Evolutionary conservation across 352 stramenopile species (phyloP).

Genomic region (Globisporangium uncinulatum): DNA sequence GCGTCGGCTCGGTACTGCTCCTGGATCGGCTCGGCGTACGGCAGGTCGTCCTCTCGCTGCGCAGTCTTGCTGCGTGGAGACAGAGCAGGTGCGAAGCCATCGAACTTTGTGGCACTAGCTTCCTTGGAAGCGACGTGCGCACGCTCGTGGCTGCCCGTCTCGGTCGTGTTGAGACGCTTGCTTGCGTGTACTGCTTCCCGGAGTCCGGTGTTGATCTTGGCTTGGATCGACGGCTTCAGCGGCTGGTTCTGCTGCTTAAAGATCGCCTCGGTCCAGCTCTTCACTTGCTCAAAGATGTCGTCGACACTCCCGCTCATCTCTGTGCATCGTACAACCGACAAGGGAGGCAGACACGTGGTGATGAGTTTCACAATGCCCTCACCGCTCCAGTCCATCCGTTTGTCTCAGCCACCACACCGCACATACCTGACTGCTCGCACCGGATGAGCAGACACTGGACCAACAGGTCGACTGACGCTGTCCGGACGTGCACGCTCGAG

Average conservation of each 20-base stretch:
- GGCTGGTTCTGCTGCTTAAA: conserved; percentile 67
- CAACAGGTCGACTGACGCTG: conserved; percentile 58
- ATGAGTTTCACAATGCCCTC: background rate
- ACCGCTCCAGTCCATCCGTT: background rate
- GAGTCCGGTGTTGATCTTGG: conserved; percentile 78
- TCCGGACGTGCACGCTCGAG: conserved; percentile 71
- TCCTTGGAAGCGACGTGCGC: background rate
- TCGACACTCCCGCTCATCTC: conserved; percentile 51
- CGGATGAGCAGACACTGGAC: conserved; percentile 69
- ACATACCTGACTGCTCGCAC: conserved; percentile 52
- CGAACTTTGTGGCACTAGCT: conserved; percentile 13
- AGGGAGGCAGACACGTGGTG: no score
- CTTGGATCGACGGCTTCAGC: conserved; percentile 71
- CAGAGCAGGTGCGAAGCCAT: conserved; percentile 12
- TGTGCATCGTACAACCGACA: conserved; percentile 8
- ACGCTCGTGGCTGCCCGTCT: background rate
- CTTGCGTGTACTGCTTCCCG: conserved; percentile 60
- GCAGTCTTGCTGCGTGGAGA: conserved; percentile 46
- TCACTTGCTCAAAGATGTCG: conserved; percentile 68
- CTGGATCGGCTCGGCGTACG: conserved; percentile 72
- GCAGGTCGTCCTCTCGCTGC: conserved; percentile 66
- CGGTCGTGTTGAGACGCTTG: conserved; percentile 38
- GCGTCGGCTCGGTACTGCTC: conserved; percentile 53
- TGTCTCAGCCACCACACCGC: background rate
- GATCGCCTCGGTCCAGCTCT: conserved; percentile 64